phyloP scores from a whole-genome alignment of 176 grass and related monocot species.

The Lolium rigidum region DNA sequence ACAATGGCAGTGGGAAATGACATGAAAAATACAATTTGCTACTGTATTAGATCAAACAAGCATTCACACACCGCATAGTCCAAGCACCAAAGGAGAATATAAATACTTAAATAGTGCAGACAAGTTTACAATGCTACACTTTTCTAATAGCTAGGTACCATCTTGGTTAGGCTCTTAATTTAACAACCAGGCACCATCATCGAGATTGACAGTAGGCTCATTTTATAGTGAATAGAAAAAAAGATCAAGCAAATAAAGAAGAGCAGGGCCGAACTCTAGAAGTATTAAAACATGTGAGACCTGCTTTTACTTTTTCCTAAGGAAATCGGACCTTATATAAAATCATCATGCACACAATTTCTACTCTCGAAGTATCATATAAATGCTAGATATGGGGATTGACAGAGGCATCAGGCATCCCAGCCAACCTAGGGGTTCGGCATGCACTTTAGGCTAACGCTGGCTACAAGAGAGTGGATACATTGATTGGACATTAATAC shows the following conservation, averaged over 20 bases:
- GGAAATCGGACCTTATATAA: not conserved
- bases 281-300: not conserved
- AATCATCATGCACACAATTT: not conserved
- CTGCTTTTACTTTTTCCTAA: not conserved
- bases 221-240: not conserved
- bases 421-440: not conserved
- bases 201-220: not conserved
- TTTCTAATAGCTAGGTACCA: conserved; percentile 23
- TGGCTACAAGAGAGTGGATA: not conserved
- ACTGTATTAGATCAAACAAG: conserved; percentile 10
- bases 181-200: conserved; percentile 6
- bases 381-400: not conserved
- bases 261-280: not conserved
- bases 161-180: conserved; percentile 2
- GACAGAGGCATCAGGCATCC: not conserved
- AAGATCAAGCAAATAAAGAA: not conserved
- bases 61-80: conserved; percentile 8
- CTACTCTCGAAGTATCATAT: not conserved
- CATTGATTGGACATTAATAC: not conserved
- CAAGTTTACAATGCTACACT: not conserved
- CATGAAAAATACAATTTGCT: not conserved
- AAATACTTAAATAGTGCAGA: conserved; percentile 38
- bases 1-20: conserved; percentile 6
- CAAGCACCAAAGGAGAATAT: not conserved
- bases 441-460: not conserved